Base-by-base conservation (phyloP, 2,329 filamentous ascomycete species). In the Aureobasidium lini region DNA sequence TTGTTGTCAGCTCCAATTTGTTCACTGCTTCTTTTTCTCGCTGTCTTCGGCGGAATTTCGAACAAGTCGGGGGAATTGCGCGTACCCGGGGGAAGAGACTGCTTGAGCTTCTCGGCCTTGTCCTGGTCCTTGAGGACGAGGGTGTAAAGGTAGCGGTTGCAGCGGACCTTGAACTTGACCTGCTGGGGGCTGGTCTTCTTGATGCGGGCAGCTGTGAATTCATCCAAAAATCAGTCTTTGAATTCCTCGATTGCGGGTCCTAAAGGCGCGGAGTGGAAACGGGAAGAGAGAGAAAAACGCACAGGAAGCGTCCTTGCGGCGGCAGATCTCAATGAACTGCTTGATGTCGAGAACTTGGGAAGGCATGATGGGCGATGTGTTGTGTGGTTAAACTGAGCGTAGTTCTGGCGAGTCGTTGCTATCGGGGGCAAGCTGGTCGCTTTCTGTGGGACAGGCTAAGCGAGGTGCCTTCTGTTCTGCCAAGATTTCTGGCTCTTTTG, bases 141-240 rank as follows among this genome's bases (percentile, higher is more conserved):
- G 71, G 94, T 96, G 89, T 99, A 99, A 71, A 99, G 84, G 84
- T 94, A 87, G 75, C 87, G 86, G 77, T 90, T 84, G 88, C 94
- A 97, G 79, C 94, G 90, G 85, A 99, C 93, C 90, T 99, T 99
- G 91, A 99, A 97, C 89, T 99, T 99, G 87, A 94, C 92, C 84
- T 93, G 87, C 77, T 87, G 84, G 75, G 82, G 81, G 80, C 86
- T 88, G 86, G 87, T 95, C 85, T 95, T 94, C 91, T 97, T 80
- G 72, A 81, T 78, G 69, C 77, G 74, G 64, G 77, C 78, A 64
- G 78, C 78, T 80, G 65, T 48, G 9, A 10, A 15, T n/a, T 23
- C 29, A 37, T 23, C 13, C 32, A 15, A 48, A 47, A 37, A 49
- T 49, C 32, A 48, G 46, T 48, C n/a, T 18, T 47, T 18, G 3